Conservation (phyloP, 2,329 filamentous ascomycete species). For the Microcyclospora pomicola region DNA sequence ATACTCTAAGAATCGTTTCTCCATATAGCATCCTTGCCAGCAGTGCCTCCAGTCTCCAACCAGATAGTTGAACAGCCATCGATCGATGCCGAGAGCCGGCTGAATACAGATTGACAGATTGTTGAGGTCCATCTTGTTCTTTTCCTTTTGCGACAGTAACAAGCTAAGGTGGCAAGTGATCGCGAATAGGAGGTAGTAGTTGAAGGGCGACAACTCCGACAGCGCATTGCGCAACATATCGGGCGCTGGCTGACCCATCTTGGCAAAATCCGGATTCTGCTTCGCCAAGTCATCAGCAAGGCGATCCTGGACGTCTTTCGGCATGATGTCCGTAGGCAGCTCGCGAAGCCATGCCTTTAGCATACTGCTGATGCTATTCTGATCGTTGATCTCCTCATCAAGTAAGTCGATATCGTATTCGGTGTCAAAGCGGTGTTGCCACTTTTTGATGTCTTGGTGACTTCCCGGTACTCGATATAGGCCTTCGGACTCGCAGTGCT, state of each 20-base stretch:
- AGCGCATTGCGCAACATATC: conserved; percentile 81
- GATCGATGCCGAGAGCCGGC: conserved; percentile 91
- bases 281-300: conserved; percentile 69
- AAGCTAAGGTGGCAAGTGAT: conserved; percentile 93
- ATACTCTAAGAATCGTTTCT: conserved; percentile 40
- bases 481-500: conserved; percentile 87
- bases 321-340: conserved; percentile 86
- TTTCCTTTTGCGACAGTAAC: conserved; percentile 77
- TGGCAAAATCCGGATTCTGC: conserved; percentile 64
- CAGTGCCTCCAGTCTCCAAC: conserved; percentile 93
- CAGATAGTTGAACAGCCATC: conserved; percentile 87
- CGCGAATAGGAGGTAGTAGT: conserved; percentile 94
- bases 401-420: conserved; percentile 86
- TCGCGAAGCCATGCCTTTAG: conserved; percentile 93
- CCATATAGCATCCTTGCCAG: conserved; percentile 91
- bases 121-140: conserved; percentile 97
- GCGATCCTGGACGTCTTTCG: conserved; percentile 66
- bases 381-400: conserved; percentile 81
- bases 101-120: conserved; percentile 96
- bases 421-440: conserved; percentile 72
- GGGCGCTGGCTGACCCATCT: conserved; percentile 44
- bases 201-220: conserved; percentile 86
- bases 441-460: conserved; percentile 80
- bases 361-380: conserved; percentile 92
- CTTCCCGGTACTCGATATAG: conserved; percentile 87